A percentile compares a stretch with the other conserved stretches of the same genome.
Evolutionary conservation across 2,329 filamentous ascomycete species (phyloP).

Genomic region (Daldinia eschscholtzii): DNA sequence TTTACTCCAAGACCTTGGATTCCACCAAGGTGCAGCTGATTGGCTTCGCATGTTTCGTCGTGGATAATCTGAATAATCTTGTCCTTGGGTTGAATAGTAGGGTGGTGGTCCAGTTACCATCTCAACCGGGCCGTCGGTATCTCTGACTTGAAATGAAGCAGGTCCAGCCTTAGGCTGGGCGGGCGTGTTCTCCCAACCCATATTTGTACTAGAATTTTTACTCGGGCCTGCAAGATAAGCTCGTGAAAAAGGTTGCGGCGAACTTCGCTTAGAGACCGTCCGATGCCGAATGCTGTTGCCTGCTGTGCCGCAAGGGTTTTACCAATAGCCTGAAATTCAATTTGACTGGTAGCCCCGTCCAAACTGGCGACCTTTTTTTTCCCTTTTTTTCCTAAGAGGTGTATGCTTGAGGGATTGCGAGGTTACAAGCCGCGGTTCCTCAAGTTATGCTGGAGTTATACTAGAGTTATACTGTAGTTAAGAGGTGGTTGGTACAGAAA

Average conservation of each 20-base stretch:
- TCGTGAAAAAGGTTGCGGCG: conserved; percentile 23
- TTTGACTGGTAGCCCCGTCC: conserved; percentile 14
- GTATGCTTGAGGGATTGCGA: conserved; percentile 12
- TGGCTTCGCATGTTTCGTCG: conserved; percentile 44
- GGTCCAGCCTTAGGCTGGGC: conserved; percentile 40
- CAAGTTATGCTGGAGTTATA: not conserved
- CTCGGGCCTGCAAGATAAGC: conserved; percentile 22
- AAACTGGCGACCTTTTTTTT: conserved; percentile 13
- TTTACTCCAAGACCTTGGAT: conserved; percentile 67
- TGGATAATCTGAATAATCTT: conserved; percentile 33
- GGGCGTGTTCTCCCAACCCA: conserved; percentile 45
- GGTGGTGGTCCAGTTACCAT: conserved; percentile 40
- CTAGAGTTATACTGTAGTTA: not conserved
- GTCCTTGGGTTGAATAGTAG: conserved; percentile 32
- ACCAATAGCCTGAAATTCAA: conserved; percentile 29
- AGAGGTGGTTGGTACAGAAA: conserved; percentile 15
- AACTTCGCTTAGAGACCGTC: conserved; percentile 16
- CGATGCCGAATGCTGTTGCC: conserved; percentile 20
- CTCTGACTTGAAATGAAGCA: conserved; percentile 44
- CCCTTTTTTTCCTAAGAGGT: conserved; percentile 2
- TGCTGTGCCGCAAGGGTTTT: conserved; percentile 34
- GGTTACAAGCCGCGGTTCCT: conserved; percentile 15
- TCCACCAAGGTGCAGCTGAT: conserved; percentile 55
- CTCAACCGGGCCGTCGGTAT: conserved; percentile 43
- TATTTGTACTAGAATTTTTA: conserved; percentile 34